Evolutionary conservation across 1,139 yeast genomes (phyloP), one percentile per base, ranked within the genome.

Genomic region (Saccharomycopsis phalli): DNA sequence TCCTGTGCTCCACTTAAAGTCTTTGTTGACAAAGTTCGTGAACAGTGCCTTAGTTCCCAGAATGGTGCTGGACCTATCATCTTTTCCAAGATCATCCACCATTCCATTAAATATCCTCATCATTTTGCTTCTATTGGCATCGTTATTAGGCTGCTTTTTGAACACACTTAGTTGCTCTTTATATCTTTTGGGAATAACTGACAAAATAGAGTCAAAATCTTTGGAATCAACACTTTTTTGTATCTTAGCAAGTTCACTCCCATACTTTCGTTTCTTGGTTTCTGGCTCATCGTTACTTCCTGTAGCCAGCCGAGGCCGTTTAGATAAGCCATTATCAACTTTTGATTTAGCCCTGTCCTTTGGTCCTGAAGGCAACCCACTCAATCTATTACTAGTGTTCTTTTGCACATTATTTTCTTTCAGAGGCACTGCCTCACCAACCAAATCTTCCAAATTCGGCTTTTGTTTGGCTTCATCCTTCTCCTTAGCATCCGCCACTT

Each of bases 141-240:
- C 25, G 6, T 6, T 28, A 28, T 5, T 14, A 4, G 22, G 6
- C 20, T 30, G 21, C 33, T 30, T 30, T 21, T 30, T 21, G 10
- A 14, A 30, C 13, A 4, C 10, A 19, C 23, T 18, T 22, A 35
- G 16, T 18, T 35, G 25, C 4, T 14, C 27, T 18, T 27, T 30
- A 33, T 26, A 35, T 16, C 27, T 35, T 25, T 11, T 21, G 5
- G 38, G 38, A 10, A 35, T 27, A 7, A 14, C 22, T 18, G n/a
- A 21, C 14, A 35, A 13, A 17, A 35, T 35, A 13, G 7, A 16
- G 21, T n/a, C 23, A 14, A 22, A 35, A 3, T 16, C n/a, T 20
- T 21, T 5, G 16, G 22, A 8, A 11, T 35, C 28, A n/a, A 35
- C 21, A 10, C 23, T 33, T 4, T 21, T 16, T 3, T 22, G 10